Percentiles rank a stretch among this genome's conserved stretches.
These are phyloP conservation scores for Ustilago esculenta DNA, from an alignment of 1,284 basidiomycete species.

Conservation along the genomic window DNA sequence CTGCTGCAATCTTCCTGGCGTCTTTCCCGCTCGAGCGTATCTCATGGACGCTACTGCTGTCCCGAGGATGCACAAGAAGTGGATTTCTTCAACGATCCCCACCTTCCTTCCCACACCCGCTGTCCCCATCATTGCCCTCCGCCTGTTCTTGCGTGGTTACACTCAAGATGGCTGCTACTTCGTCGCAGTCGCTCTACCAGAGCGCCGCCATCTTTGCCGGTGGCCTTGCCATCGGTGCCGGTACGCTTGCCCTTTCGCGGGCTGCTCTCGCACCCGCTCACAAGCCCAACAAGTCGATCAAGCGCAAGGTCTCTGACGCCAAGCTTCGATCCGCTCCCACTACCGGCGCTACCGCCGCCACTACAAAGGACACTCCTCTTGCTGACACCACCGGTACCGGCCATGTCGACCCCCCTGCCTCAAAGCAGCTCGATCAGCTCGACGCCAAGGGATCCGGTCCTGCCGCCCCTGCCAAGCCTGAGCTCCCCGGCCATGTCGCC, in stretches of 20 bases:
- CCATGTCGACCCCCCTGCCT: slow-evolving; percentile 40
- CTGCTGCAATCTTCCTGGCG: neutral
- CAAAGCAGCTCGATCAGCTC: slow-evolving; percentile 51
- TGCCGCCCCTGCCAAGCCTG: slow-evolving; percentile 27
- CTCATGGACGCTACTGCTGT: too few species aligned
- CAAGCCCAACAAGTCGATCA: slow-evolving; percentile 55
- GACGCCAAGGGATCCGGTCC: slow-evolving; percentile 47
- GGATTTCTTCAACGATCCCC: too few species aligned
- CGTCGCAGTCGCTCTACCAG: slow-evolving; percentile 51
- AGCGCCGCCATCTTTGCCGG: slow-evolving; percentile 62
- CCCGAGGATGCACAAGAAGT: too few species aligned
- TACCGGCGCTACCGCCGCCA: slow-evolving; percentile 22
- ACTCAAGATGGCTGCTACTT: slow-evolving; percentile 43
- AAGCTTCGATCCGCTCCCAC: slow-evolving; percentile 24
- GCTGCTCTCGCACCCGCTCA: slow-evolving; percentile 55
- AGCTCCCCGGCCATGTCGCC: slow-evolving; percentile 34
- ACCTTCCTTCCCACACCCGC: neutral
- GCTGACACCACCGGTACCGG: slow-evolving; percentile 26
- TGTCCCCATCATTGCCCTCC: neutral
- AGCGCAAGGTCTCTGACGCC: slow-evolving; percentile 52
- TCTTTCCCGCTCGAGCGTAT: too few species aligned
- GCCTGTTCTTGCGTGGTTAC: slow-evolving; percentile 15
- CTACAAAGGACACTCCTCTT: slow-evolving; percentile 25
- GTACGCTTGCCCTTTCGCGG: slow-evolving; percentile 57
- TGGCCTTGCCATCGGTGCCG: slow-evolving; percentile 61